Percentiles rank a stretch among this genome's conserved stretches.
These are phyloP conservation scores for Harringtonia aguacate DNA, from an alignment of 2,329 filamentous ascomycete genomes.

Conservation along the genomic window DNA sequence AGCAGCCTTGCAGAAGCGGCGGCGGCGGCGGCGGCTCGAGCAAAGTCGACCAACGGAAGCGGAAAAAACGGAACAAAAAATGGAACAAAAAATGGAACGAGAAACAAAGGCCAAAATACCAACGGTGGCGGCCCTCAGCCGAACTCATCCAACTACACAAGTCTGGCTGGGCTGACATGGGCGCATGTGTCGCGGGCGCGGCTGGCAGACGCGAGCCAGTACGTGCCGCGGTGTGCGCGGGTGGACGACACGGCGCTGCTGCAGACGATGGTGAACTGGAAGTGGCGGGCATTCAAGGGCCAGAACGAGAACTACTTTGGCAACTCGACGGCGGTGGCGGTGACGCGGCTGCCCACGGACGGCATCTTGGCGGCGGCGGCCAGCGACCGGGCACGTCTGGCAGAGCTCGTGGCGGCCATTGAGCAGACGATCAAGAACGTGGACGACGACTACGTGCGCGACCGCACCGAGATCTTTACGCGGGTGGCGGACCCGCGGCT, in stretches of 20 bases:
- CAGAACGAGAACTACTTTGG: conserved; percentile 26
- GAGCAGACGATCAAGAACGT: conserved; percentile 22
- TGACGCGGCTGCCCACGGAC: conserved; percentile 17
- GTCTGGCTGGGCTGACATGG: conserved; percentile 29
- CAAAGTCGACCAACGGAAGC: background rate
- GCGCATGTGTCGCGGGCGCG: conserved; percentile 26
- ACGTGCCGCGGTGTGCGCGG: background rate
- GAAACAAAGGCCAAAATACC: no score
- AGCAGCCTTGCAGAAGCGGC: conserved; percentile 13
- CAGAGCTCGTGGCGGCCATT: conserved; percentile 18
- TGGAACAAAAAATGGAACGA: background rate
- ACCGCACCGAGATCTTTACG: conserved; percentile 25
- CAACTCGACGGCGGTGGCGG: conserved; percentile 29
- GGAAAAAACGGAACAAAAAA: background rate
- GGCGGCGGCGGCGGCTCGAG: background rate
- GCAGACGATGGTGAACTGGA: conserved; percentile 32
- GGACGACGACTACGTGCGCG: conserved; percentile 28
- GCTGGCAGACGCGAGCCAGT: conserved; percentile 8
- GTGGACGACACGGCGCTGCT: conserved; percentile 16
- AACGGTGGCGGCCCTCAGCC: background rate
- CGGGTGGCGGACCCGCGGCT: conserved; percentile 26
- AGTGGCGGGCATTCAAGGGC: conserved; percentile 21
- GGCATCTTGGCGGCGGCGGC: conserved; percentile 14
- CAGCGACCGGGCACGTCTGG: conserved; percentile 15
- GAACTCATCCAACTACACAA: conserved; percentile 22